phyloP scores from a whole-genome alignment of 164 flowering plant genomes.

The Taxillus chinensis region DNA sequence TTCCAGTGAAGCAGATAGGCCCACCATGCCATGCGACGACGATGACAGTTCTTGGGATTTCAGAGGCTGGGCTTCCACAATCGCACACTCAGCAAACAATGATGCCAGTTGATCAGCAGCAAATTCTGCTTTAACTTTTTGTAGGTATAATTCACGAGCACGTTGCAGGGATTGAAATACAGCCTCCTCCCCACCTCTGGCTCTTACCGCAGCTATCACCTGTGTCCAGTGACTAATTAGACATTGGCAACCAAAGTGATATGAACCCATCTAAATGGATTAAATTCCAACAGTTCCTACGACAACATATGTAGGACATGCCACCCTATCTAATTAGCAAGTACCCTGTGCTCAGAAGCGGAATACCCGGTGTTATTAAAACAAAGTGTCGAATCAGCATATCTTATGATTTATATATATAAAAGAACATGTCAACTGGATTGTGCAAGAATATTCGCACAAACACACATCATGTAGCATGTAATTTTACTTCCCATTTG shows the following conservation, averaged over 20 bases:
- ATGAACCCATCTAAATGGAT: not conserved
- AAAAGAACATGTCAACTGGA: too few relatives aligned
- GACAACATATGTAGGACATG: too few relatives aligned
- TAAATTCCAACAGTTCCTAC: not conserved
- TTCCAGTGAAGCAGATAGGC: slow-evolving; percentile 21
- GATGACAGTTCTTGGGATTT: slow-evolving; percentile 16
- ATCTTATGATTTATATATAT: too few relatives aligned
- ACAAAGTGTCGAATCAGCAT: too few relatives aligned
- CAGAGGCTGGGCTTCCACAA: slow-evolving; percentile 67
- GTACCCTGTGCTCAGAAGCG: too few relatives aligned
- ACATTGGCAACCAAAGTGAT: not conserved
- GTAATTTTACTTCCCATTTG: too few relatives aligned
- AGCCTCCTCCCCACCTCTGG: slow-evolving; percentile 70
- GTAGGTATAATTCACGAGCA: slow-evolving; percentile 67
- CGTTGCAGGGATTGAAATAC: slow-evolving; percentile 56
- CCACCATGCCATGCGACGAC: slow-evolving; percentile 7
- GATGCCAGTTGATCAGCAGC: slow-evolving; percentile 86
- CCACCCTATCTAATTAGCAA: too few relatives aligned
- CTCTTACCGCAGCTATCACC: slow-evolving; percentile 75
- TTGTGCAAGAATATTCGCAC: too few relatives aligned
- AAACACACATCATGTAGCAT: too few relatives aligned
- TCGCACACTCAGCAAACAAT: slow-evolving; percentile 96
- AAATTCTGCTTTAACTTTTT: slow-evolving; percentile 41
- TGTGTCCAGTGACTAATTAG: slow-evolving; percentile 18
- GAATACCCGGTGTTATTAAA: too few relatives aligned